These are phyloP conservation scores for Rhodotorula sp. DNA, from an alignment of 1,284 basidiomycete genomes.

Conservation along the genomic window DNA sequence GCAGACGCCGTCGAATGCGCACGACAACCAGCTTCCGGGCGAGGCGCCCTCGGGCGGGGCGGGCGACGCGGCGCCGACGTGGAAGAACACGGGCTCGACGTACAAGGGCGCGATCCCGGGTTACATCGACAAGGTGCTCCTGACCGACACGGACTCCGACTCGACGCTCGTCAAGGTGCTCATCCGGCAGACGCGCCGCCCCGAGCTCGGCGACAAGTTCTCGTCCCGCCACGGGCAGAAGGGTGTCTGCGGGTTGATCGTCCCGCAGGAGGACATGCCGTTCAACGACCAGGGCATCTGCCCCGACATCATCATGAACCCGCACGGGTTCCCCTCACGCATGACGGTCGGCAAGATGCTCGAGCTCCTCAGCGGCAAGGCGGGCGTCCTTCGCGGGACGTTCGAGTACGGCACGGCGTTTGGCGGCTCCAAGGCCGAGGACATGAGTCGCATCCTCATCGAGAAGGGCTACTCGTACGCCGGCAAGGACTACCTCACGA, in stretches of 20 bases:
- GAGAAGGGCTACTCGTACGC: constrained; percentile 95
- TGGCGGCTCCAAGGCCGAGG: constrained; percentile 97
- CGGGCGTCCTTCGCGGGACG: constrained; percentile 80
- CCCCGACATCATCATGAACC: constrained; percentile 98
- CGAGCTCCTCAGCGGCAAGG: constrained; percentile 93
- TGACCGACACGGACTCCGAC: constrained; percentile 90
- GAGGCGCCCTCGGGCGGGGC: constrained; percentile 59
- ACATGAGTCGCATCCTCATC: constrained; percentile 94
- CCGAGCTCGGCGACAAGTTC: constrained; percentile 98
- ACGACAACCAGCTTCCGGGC: constrained; percentile 54
- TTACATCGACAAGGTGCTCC: constrained; percentile 96
- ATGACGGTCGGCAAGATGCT: constrained; percentile 99
- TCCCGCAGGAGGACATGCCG: constrained; percentile 98
- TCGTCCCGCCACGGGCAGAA: constrained; percentile 98
- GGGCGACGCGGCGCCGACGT: constrained; percentile 54
- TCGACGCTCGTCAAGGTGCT: constrained; percentile 99
- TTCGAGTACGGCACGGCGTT: constrained; percentile 80
- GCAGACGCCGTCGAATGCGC: constrained; percentile 88
- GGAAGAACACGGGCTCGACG: constrained; percentile 84
- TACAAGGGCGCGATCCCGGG: constrained; percentile 92
- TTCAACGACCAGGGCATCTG: constrained; percentile 97
- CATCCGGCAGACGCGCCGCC: constrained; percentile 92
- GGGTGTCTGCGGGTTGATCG: constrained; percentile 97
- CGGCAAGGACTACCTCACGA: constrained; percentile 97
- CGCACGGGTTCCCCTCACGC: constrained; percentile 98